Percentiles rank a stretch among this genome's conserved stretches.
Evolutionary conservation across 768 basidiomycete genomes (phyloP).

Genomic region (Boletus sp.): DNA sequence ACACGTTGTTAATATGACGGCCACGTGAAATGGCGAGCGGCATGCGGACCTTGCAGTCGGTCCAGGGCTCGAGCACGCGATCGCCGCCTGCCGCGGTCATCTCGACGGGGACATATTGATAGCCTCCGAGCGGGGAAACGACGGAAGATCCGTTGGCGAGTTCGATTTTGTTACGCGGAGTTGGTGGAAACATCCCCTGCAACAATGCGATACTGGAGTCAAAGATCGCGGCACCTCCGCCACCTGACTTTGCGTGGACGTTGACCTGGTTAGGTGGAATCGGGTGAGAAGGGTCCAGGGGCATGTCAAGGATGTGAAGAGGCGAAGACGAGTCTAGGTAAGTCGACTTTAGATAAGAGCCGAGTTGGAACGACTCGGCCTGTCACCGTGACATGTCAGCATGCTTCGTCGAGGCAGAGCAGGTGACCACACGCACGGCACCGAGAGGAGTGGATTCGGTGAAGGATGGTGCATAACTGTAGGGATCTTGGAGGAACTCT

Average conservation of each 20-base stretch:
- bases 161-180: constrained; percentile 57
- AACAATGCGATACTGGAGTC: constrained; percentile 79
- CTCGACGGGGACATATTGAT: constrained; percentile 86
- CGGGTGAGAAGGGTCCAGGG: constrained; percentile 49
- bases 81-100: constrained; percentile 45
- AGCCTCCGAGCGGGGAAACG: constrained; percentile 74
- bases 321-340: constrained; percentile 67
- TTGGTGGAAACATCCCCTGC: constrained; percentile 84
- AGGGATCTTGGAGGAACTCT: constrained; percentile 68
- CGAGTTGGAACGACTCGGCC: constrained; percentile 68
- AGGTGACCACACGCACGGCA: constrained; percentile 43
- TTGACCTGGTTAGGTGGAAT: constrained; percentile 69
- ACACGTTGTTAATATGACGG: constrained; percentile 1
- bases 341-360: constrained; percentile 53
- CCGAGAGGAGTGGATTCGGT: constrained; percentile 77
- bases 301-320: constrained; percentile 66
- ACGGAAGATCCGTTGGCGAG: constrained; percentile 76
- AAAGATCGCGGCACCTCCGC: constrained; percentile 77
- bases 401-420: not conserved
- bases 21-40: constrained; percentile 39
- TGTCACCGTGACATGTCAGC: constrained; percentile 27
- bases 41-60: constrained; percentile 48
- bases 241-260: constrained; percentile 76
- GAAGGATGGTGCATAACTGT: constrained; percentile 56
- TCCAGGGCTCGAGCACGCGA: constrained; percentile 78